A percentile compares a stretch with the other conserved stretches of the same genome.
Conservation (phyloP, 305 asterid genomes). For the Nicotiana rustica region DNA sequence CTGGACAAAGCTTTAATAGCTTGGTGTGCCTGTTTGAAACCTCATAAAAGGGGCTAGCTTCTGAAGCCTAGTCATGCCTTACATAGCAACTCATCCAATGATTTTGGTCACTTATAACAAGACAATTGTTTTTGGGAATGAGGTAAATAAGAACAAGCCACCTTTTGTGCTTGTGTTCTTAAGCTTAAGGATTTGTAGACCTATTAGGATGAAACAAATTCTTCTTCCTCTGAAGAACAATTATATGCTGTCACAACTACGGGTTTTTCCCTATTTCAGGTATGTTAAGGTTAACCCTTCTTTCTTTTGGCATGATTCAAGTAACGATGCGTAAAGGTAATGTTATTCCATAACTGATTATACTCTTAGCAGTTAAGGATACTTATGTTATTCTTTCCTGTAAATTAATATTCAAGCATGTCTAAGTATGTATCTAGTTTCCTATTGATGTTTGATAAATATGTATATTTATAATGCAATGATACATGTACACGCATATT, state of each 20-base stretch:
- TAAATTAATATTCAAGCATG: too few species aligned
- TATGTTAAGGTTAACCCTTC: too few species aligned
- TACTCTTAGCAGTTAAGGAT: too few species aligned
- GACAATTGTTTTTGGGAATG: not conserved
- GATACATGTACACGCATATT: too few species aligned
- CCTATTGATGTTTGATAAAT: too few species aligned
- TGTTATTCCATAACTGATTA: too few species aligned
- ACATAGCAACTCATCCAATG: not conserved
- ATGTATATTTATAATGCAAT: too few species aligned
- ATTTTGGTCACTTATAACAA: not conserved
- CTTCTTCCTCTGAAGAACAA: not conserved
- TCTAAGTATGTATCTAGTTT: too few species aligned
- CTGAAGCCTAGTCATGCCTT: not conserved
- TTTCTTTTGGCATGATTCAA: too few species aligned
- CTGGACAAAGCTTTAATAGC: constrained; percentile 7
- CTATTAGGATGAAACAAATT: constrained; percentile 23
- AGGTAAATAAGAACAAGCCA: not conserved
- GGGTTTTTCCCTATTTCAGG: too few species aligned
- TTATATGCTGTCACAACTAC: not conserved
- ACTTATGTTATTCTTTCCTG: too few species aligned
- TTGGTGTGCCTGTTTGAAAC: not conserved
- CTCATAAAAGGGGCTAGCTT: not conserved
- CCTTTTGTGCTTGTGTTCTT: not conserved
- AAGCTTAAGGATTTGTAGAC: not conserved
- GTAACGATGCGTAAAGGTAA: too few species aligned